Evolutionary conservation across 1,284 basidiomycete species (phyloP), one percentile per base, ranked within the genome.

Genomic region (Cryptococcus sp.): DNA sequence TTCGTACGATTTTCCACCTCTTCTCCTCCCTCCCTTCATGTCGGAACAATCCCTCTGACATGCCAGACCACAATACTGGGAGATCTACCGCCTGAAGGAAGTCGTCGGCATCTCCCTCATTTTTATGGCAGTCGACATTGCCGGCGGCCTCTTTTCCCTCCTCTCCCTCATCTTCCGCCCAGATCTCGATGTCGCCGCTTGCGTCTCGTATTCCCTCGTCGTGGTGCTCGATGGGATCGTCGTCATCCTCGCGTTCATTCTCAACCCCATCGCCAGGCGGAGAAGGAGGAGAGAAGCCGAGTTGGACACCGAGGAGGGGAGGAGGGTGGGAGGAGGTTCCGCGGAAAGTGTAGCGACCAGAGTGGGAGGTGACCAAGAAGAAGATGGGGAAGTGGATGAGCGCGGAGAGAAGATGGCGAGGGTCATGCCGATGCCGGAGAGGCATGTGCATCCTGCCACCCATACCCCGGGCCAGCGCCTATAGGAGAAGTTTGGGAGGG

Each of bases 101-200:
- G 87, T 89, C 37, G 71, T 83, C 25, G 86, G 86, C 5, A 82
- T 91, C 50, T 85, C 82, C 1, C 71, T 85, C 42, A 38, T 75
- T 3, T 88, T 89, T 72, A 83, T 89, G 75, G 57, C 73, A 1
- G 76, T 88, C 45, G 87, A 90, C 65, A 78, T 82, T 45, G 62
- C 80, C 16, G 86, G 86, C 26, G 86, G 83, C 4, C 68, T 89
- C 10, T 87, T 87, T 69, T 72, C 68, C 34, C 77, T 81, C 55
- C 71, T 87, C 10, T 86, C 84, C 19, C 76, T 89, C 26, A 79
- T 77, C 19, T 87, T 88, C 74, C 81, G 84, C 57, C 62, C 71
- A 6, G 61, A 77, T 6, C 82, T 89, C 56, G 84, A 89, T 65
- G 68, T 78, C 18, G 74, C 85, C 31, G 85, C 84, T 0, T 80